These are phyloP conservation scores for Ballota nigra DNA, from an alignment of 257 asterid species.

Conservation along the genomic window DNA sequence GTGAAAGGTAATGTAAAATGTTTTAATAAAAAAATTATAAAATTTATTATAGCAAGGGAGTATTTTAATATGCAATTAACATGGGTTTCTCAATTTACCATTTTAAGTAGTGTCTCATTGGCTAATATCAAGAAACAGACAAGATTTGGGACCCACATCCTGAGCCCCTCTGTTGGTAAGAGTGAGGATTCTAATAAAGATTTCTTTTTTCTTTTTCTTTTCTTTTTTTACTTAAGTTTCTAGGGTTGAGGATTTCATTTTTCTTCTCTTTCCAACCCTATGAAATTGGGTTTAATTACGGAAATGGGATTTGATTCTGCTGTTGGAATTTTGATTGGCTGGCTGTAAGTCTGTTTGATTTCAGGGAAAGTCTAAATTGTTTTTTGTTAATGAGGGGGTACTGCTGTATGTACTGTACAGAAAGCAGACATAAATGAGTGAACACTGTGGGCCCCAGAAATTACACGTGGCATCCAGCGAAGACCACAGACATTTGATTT, in stretches of 20 bases:
- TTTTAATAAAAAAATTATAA: no score
- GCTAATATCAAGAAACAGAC: constrained; percentile 23
- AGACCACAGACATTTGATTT: constrained; percentile 27
- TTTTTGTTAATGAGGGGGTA: constrained; percentile 21
- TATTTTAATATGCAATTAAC: constrained; percentile 2
- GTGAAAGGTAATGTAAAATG: no score
- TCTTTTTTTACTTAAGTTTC: not conserved
- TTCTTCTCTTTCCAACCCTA: constrained; percentile 16
- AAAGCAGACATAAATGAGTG: constrained; percentile 15
- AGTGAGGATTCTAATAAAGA: constrained; percentile 18
- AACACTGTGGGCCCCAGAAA: constrained; percentile 4
- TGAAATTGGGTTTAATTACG: constrained; percentile 20
- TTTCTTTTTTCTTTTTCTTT: not conserved
- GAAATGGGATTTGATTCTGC: constrained; percentile 13
- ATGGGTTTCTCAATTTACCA: not conserved
- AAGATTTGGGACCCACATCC: constrained; percentile 31
- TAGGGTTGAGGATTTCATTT: constrained; percentile 8
- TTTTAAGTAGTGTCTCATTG: constrained; percentile 13
- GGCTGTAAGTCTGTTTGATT: constrained; percentile 23
- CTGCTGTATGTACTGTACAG: constrained; percentile 26
- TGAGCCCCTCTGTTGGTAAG: not conserved
- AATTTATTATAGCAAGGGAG: no score
- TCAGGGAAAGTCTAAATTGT: constrained; percentile 27
- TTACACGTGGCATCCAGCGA: constrained; percentile 31
- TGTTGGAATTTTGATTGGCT: constrained; percentile 29